Conservation (phyloP, 2,329 filamentous ascomycete genomes). For the Metarhizium rileyi region DNA sequence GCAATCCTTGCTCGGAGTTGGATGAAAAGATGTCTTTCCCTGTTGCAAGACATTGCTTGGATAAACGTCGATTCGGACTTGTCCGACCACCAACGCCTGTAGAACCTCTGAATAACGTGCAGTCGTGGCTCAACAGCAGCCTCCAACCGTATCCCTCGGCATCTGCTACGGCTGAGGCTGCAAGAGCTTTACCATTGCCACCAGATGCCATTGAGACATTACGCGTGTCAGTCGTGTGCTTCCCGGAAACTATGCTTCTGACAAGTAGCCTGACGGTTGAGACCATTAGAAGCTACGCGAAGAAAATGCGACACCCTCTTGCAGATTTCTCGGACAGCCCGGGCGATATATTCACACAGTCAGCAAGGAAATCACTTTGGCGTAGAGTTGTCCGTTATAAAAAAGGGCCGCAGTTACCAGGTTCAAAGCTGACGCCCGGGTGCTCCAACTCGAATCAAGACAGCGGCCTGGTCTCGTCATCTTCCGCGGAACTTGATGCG, state of each 20-base stretch:
- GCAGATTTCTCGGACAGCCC: conserved; percentile 14
- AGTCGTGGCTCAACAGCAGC: conserved; percentile 26
- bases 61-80: conserved; percentile 16
- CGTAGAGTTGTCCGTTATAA: conserved; percentile 24
- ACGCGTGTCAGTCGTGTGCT: conserved; percentile 43
- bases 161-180: conserved; percentile 21
- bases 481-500: conserved; percentile 9
- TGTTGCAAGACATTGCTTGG: conserved; percentile 5
- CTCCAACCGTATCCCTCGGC: conserved; percentile 19
- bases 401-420: conserved; percentile 10
- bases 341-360: conserved; percentile 9
- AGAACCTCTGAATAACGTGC: conserved; percentile 24
- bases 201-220: conserved; percentile 45
- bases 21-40: conserved; percentile 9
- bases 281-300: conserved; percentile 46
- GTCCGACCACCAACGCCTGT: conserved; percentile 24
- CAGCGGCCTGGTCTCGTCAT: conserved; percentile 8
- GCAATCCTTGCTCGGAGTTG: conserved; percentile 1
- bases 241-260: conserved; percentile 49
- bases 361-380: conserved; percentile 24
- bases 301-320: conserved; percentile 37
- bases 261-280: conserved; percentile 46
- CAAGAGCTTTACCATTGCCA: conserved; percentile 37
- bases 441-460: conserved; percentile 4
- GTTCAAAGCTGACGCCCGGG: neutral